phyloP scores from a whole-genome alignment of 148 eudicot genomes.

The Tetragonia tetragonoides region DNA sequence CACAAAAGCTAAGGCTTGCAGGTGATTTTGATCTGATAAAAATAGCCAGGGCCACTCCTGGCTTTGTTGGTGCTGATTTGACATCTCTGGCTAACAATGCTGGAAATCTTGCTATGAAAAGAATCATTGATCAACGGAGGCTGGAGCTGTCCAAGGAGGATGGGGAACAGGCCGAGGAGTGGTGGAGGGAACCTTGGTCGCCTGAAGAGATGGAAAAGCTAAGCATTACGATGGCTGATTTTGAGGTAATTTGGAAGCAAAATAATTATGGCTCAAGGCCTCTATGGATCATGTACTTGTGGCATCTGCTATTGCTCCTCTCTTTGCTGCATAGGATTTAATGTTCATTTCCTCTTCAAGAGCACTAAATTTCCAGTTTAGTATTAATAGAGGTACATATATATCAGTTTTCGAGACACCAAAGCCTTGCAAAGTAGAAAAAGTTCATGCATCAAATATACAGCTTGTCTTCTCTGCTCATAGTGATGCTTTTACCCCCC shows the following conservation, averaged over 20 bases:
- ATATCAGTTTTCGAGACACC: neutral
- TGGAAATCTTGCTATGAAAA: constrained; percentile 82
- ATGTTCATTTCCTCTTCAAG: neutral
- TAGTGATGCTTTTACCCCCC: too few species aligned
- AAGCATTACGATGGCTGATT: constrained; percentile 66
- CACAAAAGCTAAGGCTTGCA: constrained; percentile 55
- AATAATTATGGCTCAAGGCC: constrained; percentile 30
- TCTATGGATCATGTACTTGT: neutral
- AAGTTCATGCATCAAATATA: neutral
- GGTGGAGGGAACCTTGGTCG: constrained; percentile 75
- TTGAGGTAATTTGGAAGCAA: constrained; percentile 61
- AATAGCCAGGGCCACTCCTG: constrained; percentile 82
- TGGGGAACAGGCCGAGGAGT: constrained; percentile 39
- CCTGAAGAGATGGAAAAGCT: constrained; percentile 59
- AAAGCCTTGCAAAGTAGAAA: neutral
- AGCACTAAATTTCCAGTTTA: neutral
- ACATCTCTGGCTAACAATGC: constrained; percentile 68
- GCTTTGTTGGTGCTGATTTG: constrained; percentile 96
- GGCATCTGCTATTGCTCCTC: neutral
- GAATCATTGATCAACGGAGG: constrained; percentile 59
- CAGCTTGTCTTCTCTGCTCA: neutral
- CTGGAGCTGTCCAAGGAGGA: constrained; percentile 36
- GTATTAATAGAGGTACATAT: neutral
- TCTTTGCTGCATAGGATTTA: neutral
- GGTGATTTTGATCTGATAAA: constrained; percentile 67